Evolutionary conservation across 345 rosid genomes (phyloP).

Genomic region (Nephelium lappaceum): DNA sequence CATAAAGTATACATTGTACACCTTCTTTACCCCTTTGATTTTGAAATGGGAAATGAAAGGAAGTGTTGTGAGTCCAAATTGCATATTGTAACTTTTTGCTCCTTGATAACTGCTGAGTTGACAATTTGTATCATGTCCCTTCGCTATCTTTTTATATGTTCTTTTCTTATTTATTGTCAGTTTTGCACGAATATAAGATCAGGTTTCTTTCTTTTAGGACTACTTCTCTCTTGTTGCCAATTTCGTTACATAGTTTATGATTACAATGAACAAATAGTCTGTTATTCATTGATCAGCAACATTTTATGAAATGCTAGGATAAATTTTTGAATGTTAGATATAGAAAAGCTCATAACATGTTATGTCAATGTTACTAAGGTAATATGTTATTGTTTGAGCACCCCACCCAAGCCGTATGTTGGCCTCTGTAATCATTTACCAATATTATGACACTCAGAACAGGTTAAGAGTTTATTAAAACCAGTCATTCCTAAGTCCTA

Average conservation of each 20-base stretch:
- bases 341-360: no score
- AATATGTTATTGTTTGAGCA: no score
- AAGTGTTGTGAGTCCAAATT: background rate
- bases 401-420: no score
- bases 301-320: no score
- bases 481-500: no score
- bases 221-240: background rate
- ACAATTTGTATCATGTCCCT: background rate
- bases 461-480: no score
- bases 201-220: background rate
- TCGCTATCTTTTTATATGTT: background rate
- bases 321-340: no score
- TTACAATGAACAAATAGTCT: background rate
- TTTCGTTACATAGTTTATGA: background rate
- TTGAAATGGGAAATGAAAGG: background rate
- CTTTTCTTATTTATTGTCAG: background rate
- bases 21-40: background rate
- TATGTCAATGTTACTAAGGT: no score
- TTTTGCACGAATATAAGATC: background rate
- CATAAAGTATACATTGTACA: background rate
- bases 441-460: no score
- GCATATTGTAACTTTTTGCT: no score
- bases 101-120: background rate
- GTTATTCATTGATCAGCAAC: no score
- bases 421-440: no score